These are phyloP conservation scores for Pseudozyma pruni DNA, from an alignment of 1,284 basidiomycete genomes.

Conservation along the genomic window DNA sequence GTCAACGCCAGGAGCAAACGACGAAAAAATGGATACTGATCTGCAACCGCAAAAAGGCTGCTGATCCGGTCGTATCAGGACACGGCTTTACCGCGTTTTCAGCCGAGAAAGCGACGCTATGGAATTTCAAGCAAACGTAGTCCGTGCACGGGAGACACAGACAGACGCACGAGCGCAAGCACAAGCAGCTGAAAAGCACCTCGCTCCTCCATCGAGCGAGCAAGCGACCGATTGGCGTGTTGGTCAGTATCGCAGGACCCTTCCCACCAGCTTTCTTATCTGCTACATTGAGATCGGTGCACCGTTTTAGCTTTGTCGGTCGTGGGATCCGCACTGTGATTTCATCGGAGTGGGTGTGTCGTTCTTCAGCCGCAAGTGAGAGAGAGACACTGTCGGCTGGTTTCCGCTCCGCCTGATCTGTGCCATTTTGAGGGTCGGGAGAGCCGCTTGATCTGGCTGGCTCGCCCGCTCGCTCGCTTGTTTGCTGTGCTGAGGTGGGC, in stretches of 20 bases:
- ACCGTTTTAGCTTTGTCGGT: neutral
- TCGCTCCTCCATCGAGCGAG: slow-evolving; percentile 1
- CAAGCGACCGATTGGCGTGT: too few species aligned
- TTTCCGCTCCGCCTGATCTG: slow-evolving; percentile 15
- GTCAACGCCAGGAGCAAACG: slow-evolving; percentile 10
- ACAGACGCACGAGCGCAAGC: neutral
- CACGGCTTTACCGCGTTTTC: slow-evolving; percentile 32
- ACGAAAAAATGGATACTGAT: slow-evolving; percentile 1
- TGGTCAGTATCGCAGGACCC: neutral
- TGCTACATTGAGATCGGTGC: slow-evolving; percentile 11
- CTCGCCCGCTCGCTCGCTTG: neutral
- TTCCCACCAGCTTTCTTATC: slow-evolving; percentile 4
- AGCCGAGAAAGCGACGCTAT: slow-evolving; percentile 9
- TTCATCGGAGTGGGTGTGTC: neutral
- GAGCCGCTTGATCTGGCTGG: too few species aligned
- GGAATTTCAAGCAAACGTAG: slow-evolving; percentile 5
- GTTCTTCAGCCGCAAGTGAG: slow-evolving; percentile 1
- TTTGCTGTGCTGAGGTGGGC: neutral
- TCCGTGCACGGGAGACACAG: slow-evolving; percentile 21
- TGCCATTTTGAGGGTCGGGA: neutral
- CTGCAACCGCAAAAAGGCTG: too few species aligned
- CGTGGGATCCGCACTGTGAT: neutral
- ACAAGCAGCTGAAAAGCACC: slow-evolving; percentile 22
- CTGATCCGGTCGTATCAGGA: slow-evolving; percentile 20
- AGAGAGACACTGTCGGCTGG: neutral